Base-by-base conservation (phyloP, 768 basidiomycete species). In the Russula sp. region DNA sequence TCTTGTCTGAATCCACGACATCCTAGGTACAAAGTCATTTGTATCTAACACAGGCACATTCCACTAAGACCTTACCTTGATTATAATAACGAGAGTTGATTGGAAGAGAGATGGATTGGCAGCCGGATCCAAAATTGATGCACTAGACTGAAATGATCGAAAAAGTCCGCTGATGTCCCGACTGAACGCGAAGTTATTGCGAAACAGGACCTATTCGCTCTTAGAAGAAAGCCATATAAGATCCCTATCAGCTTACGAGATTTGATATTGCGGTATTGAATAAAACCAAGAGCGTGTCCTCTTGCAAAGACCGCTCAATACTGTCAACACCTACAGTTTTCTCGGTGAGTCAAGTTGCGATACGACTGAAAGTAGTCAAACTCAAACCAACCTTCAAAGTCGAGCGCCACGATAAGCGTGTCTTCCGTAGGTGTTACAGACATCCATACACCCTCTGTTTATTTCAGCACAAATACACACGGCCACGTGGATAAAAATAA, bases 241-340 rank as follows among this genome's bases (percentile, higher is more conserved):
- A 32, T 14, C 2, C 42, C 5, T 11, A 30, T 24, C 10, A 49
- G 52, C 84, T 16, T n/a, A 84, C 85, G 65, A 86, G 70, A 67
- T 87, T 87, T 2, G 86, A 87, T 13, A 87, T 78, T 0, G 85
- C 86, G 1, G 84, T 81, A 67, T 86, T 87, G 72, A 87, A 86
- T 10, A 87, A 71, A 2, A 87, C 85, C 1, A 87, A 77, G 2
- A 87, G 74, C 0, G 81, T 84, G 49, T 87, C 85, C 69, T 86
- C 86, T 71, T 87, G 84, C 14, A 81, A 77, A 1, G 84, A 84
- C 0, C 84, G 76, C 69, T 87, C 85, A 28, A 87, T 84, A 55
- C 83, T 84, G 65, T 85, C 83, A 1, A 86, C 84, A 55, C 85
- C 85, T 77, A 59, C 18, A 40, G 24, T 58, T 32, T 20, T 16